These are phyloP conservation scores for Wallacemonas rigidus DNA, from an alignment of 208 protist species.

Conservation along the genomic window DNA sequence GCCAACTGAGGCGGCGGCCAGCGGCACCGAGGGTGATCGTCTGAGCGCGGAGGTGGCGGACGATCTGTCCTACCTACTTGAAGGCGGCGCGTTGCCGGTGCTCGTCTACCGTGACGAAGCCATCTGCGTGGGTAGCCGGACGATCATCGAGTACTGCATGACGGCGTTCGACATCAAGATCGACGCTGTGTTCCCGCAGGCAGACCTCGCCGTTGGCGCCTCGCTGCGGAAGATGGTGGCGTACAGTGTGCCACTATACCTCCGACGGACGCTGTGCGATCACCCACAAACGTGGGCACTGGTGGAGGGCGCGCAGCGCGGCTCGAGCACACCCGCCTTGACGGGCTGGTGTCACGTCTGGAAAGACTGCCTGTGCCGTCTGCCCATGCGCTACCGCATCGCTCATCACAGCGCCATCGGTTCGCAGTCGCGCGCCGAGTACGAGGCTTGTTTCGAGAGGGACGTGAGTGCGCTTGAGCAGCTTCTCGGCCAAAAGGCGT, in stretches of 20 bases:
- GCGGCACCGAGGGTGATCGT: slow-evolving; percentile 23
- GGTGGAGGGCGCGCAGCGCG: background rate
- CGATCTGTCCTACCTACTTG: slow-evolving; percentile 15
- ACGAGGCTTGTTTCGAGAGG: slow-evolving; percentile 20
- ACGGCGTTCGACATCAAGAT: slow-evolving; percentile 18
- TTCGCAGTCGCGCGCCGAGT: slow-evolving; percentile 11
- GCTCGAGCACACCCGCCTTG: background rate
- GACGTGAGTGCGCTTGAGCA: slow-evolving; percentile 33
- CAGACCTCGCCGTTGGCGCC: slow-evolving; percentile 2
- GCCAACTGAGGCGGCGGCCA: background rate
- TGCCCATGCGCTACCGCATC: background rate
- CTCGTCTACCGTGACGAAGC: slow-evolving; percentile 40
- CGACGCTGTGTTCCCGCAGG: slow-evolving; percentile 15
- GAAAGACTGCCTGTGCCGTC: background rate
- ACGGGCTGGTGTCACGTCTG: slow-evolving; percentile 14
- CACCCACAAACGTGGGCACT: background rate
- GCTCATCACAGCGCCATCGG: background rate
- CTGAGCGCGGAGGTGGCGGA: slow-evolving; percentile 25
- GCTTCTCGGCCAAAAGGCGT: slow-evolving; percentile 19
- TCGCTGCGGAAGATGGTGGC: slow-evolving; percentile 12
- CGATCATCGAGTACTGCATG: slow-evolving; percentile 55
- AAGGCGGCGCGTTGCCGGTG: slow-evolving; percentile 36
- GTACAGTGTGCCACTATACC: slow-evolving; percentile 16
- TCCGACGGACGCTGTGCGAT: slow-evolving; percentile 22
- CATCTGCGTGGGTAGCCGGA: slow-evolving; percentile 25